Conservation (phyloP, 208 protist genomes). For the Trypanosoma avium region DNA sequence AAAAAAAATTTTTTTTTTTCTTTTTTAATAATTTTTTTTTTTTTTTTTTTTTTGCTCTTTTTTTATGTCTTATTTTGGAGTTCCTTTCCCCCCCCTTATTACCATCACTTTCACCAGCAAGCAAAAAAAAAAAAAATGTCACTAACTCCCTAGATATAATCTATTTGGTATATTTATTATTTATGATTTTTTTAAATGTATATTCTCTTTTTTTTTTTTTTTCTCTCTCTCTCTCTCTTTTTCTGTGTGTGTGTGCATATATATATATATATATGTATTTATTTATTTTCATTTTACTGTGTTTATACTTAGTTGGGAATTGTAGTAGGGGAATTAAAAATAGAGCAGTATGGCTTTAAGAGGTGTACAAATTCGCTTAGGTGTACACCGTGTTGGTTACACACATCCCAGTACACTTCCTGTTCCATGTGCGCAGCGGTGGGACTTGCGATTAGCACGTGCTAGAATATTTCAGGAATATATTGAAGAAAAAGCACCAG, state of each 20-base stretch:
- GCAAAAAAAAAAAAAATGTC: too few relatives aligned
- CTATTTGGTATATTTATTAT: too few relatives aligned
- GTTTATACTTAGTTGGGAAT: background rate
- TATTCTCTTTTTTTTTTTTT: background rate
- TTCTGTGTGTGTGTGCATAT: constrained; percentile 4
- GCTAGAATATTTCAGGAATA: constrained; percentile 91
- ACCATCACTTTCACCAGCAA: too few relatives aligned
- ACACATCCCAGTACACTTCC: constrained; percentile 60
- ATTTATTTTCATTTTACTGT: constrained; percentile 5
- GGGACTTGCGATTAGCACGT: constrained; percentile 80
- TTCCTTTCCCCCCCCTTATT: too few relatives aligned
- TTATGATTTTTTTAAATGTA: too few relatives aligned
- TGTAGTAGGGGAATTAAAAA: too few relatives aligned
- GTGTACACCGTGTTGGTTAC: constrained; percentile 80
- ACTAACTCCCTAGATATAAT: too few relatives aligned
- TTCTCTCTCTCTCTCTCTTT: constrained; percentile 10
- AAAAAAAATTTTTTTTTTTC: constrained; percentile 18
- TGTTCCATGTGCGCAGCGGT: constrained; percentile 85
- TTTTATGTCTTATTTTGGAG: too few relatives aligned
- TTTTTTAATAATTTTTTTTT: constrained; percentile 2
- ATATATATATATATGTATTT: background rate
- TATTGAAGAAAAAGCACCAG: constrained; percentile 85
- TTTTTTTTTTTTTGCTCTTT: constrained; percentile 5
- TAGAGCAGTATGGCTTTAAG: constrained; percentile 21
- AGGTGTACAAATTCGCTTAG: constrained; percentile 21